Conservation (phyloP, 1,284 basidiomycete genomes). For the Cutaneotrichosporon cyanovorans region DNA sequence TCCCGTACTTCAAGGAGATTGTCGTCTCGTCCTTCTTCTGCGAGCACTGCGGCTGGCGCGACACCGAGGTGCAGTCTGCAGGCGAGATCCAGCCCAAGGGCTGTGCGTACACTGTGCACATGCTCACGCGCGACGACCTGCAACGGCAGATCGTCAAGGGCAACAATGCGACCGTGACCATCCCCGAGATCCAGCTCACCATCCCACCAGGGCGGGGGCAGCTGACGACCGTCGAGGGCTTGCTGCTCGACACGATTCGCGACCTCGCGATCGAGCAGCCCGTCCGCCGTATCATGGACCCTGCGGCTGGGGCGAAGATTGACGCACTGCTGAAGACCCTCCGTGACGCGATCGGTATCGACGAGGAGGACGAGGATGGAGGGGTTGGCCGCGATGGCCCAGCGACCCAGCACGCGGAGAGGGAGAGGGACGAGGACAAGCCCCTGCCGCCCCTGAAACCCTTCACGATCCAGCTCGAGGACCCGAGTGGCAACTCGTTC, state of each 20-base stretch:
- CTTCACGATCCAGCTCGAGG: constrained; percentile 81
- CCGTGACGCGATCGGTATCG: constrained; percentile 61
- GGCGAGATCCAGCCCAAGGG: constrained; percentile 66
- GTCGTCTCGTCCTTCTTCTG: constrained; percentile 95
- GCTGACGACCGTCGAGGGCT: constrained; percentile 90
- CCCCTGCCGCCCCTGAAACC: constrained; percentile 52
- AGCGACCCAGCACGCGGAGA: constrained; percentile 8
- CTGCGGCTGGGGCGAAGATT: constrained; percentile 68
- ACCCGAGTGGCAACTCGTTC: constrained; percentile 93
- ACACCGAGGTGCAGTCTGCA: constrained; percentile 94
- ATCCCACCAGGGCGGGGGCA: constrained; percentile 84
- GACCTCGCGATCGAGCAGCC: constrained; percentile 84
- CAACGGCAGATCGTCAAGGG: constrained; percentile 93
- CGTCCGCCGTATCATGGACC: constrained; percentile 73
- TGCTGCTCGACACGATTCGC: constrained; percentile 73
- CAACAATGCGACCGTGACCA: constrained; percentile 65
- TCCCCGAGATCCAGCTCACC: constrained; percentile 85
- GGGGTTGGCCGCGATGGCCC: constrained; percentile 32
- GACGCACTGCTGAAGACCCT: constrained; percentile 65
- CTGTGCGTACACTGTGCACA: constrained; percentile 67
- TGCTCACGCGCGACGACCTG: constrained; percentile 69
- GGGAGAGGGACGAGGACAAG: constrained; percentile 39
- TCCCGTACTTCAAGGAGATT: constrained; percentile 93
- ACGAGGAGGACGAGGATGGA: constrained; percentile 51
- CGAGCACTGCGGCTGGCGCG: constrained; percentile 79